Evolutionary conservation across 139 green algal species (phyloP).

Genomic region (Tetraselmis chui): DNA sequence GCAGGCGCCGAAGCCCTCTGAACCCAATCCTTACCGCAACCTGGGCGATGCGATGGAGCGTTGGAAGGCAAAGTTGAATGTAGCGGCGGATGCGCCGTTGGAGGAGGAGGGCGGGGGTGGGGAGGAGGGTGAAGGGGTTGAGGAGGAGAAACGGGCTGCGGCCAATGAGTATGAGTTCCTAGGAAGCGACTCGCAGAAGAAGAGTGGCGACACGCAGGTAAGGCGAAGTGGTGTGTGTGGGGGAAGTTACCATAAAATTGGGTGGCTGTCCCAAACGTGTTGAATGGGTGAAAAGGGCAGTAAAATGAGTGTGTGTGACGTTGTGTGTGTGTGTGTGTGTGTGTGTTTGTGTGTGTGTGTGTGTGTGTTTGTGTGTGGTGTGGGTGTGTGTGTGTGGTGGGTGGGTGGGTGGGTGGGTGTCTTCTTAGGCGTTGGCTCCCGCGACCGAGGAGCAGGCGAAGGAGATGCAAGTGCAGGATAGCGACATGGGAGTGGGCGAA

Average conservation of each 20-base stretch:
- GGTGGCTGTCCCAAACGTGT: too few relatives aligned
- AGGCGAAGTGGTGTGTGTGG: too few relatives aligned
- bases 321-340: too few relatives aligned
- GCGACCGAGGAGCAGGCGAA: slow-evolving; percentile 87
- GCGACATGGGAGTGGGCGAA: slow-evolving; percentile 7
- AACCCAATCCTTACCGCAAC: slow-evolving; percentile 65
- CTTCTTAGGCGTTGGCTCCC: slow-evolving; percentile 59
- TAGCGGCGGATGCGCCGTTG: slow-evolving; percentile 47
- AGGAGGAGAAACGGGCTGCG: slow-evolving; percentile 19
- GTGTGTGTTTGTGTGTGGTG: too few relatives aligned
- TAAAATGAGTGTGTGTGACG: too few relatives aligned
- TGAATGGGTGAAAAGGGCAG: too few relatives aligned
- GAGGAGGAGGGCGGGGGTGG: slow-evolving; percentile 10
- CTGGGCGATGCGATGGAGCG: slow-evolving; percentile 67
- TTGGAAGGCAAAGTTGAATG: slow-evolving; percentile 58
- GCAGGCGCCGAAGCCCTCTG: background rate
- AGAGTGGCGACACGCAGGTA: slow-evolving; percentile 28
- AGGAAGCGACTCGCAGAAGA: slow-evolving; percentile 23
- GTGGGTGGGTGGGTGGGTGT: too few relatives aligned
- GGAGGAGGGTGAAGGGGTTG: slow-evolving; percentile 11
- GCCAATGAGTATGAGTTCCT: slow-evolving; percentile 57
- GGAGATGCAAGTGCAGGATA: slow-evolving; percentile 6
- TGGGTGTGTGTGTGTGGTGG: too few relatives aligned
- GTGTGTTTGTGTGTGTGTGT: too few relatives aligned
- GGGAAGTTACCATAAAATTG: too few relatives aligned